A percentile compares a stretch with the other conserved stretches of the same genome.
Evolutionary conservation across 1,284 basidiomycete species (phyloP).

Genomic region (Sanghuangporus sanghuang): DNA sequence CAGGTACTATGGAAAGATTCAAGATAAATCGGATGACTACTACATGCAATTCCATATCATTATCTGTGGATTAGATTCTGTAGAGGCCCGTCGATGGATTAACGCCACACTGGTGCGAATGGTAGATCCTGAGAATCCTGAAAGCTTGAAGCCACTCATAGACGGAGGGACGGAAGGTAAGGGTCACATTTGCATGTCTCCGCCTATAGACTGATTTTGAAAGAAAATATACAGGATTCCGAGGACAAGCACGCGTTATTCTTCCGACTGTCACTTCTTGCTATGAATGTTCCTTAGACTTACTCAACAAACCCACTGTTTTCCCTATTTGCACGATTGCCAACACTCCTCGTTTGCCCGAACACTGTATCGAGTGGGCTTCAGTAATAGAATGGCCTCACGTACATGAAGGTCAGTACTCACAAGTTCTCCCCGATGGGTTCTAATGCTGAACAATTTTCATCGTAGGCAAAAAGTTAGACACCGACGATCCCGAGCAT

Average conservation of each 20-base stretch:
- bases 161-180: slow-evolving; percentile 97
- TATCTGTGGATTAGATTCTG: slow-evolving; percentile 97
- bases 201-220: not conserved
- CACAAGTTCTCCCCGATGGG: not conserved
- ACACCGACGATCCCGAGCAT: slow-evolving; percentile 95
- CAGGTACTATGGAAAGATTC: slow-evolving; percentile 96
- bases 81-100: slow-evolving; percentile 97
- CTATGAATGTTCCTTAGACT: slow-evolving; percentile 97
- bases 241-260: slow-evolving; percentile 97
- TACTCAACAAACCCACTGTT: slow-evolving; percentile 95
- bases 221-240: slow-evolving; percentile 68
- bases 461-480: slow-evolving; percentile 83
- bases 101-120: slow-evolving; percentile 95
- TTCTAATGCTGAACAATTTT: slow-evolving; percentile 9
- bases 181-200: slow-evolving; percentile 10
- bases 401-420: slow-evolving; percentile 72
- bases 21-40: slow-evolving; percentile 95
- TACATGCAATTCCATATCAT: slow-evolving; percentile 97
- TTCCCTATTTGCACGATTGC: slow-evolving; percentile 99
- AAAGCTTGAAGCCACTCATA: slow-evolving; percentile 96
- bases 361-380: slow-evolving; percentile 99
- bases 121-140: slow-evolving; percentile 86
- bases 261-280: slow-evolving; percentile 94
- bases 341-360: slow-evolving; percentile 95
- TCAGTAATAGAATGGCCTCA: slow-evolving; percentile 98